Base-by-base conservation (phyloP, 2,329 filamentous ascomycete species). In the Hymenotorrendiella dingleyae region DNA sequence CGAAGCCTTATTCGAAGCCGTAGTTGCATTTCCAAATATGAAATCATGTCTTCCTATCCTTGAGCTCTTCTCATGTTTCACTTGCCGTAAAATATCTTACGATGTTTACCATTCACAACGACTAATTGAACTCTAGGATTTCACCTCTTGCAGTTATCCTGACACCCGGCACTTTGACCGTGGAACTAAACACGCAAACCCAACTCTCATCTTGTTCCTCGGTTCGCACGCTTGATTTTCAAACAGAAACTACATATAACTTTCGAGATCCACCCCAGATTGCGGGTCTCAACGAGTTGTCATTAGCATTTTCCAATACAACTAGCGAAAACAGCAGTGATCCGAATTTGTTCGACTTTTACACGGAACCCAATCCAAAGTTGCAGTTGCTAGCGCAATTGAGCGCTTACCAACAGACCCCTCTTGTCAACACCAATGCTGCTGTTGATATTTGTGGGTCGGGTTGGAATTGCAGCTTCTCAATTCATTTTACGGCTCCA, bases 391-490 rank as follows among this genome's bases (percentile, higher is more conserved):
- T 24, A 28, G 23, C 29, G 3, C 35, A 7, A 19, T 19, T 34
- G 19, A 28, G 21, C 21, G 32, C 39, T 10, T 42, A 42, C 22
- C 22, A 24, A 9, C 39, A 42, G 23, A 21, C 9, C 10, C 29
- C 39, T 9, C 16, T 42, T 7, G 20, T 17, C 14, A 16, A 21
- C 20, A 27, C 17, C 11, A 14, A 42, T 28, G 29, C 23, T 12
- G n/a, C 39, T 30, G 7, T 35, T 20, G 29, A 42, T 11, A 21
- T 17, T 20, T 42, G 39, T 35, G 39, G 39, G 9, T 10, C 30
- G 8, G 39, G 39, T 22, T 42, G 39, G 39, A 42, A 42, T 36
- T 42, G 39, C 17, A 35, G 21, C n/a, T 42, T 24, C 22, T 9
- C 14, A 17, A 42, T 42, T n/a, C 6, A 29, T 11, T 42, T 42